Conservation (phyloP, 208 protist species). For the Leptomonas seymouri region DNA sequence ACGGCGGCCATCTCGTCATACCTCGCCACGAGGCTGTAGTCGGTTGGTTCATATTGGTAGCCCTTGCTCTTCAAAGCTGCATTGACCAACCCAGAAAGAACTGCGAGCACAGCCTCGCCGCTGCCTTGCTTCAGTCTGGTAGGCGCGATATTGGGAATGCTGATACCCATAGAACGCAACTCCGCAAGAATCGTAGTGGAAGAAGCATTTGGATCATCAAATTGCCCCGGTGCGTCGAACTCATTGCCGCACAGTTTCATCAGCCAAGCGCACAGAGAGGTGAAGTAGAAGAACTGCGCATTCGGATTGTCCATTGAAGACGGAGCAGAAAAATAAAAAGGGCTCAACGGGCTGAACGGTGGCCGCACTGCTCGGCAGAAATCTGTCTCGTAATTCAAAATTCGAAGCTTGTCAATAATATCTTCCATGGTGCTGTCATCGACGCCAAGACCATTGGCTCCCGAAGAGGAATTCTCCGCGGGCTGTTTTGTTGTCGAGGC, state of each 20-base stretch:
- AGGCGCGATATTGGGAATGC: constrained; percentile 74
- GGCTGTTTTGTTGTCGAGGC: constrained; percentile 5
- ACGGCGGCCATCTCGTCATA: constrained; percentile 83
- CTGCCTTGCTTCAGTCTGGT: constrained; percentile 86
- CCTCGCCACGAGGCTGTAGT: constrained; percentile 77
- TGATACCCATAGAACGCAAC: constrained; percentile 75
- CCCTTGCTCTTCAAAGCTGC: constrained; percentile 64
- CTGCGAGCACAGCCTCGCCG: constrained; percentile 78
- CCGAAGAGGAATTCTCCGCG: constrained; percentile 2
- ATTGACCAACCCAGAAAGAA: constrained; percentile 76
- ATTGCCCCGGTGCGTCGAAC: constrained; percentile 81
- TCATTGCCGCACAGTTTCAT: constrained; percentile 79
- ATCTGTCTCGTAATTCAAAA: constrained; percentile 81
- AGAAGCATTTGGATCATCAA: constrained; percentile 89
- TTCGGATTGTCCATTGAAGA: constrained; percentile 89
- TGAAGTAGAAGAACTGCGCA: constrained; percentile 92
- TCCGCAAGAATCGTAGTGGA: constrained; percentile 86
- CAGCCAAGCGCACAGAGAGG: constrained; percentile 86
- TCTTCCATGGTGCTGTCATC: constrained; percentile 85
- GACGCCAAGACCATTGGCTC: constrained; percentile 21
- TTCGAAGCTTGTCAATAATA: constrained; percentile 84
- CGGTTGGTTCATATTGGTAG: constrained; percentile 67
- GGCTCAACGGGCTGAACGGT: constrained; percentile 82
- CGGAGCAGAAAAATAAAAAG: constrained; percentile 78
- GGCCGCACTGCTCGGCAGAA: constrained; percentile 79